Evolutionary conservation across 495 filamentous ascomycete genomes (phyloP).

Genomic region (Poronia punctata): DNA sequence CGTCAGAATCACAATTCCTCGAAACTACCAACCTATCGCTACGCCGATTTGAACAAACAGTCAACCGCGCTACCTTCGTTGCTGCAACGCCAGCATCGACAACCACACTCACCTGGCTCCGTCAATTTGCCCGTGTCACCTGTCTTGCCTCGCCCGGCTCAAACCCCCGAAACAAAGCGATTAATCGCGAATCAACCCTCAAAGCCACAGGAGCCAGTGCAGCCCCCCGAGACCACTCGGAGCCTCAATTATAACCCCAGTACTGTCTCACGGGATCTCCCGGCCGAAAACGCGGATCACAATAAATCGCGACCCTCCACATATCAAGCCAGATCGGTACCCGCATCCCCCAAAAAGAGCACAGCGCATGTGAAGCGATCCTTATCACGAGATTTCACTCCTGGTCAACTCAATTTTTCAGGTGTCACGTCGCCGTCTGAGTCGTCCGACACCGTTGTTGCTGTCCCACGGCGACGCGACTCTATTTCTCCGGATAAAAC

Average conservation of each 20-base stretch:
- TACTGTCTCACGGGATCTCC: slow-evolving; percentile 20
- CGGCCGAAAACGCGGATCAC: slow-evolving; percentile 17
- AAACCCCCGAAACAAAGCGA: slow-evolving; percentile 25
- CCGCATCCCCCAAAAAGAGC: slow-evolving; percentile 19
- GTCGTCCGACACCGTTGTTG: slow-evolving; percentile 16
- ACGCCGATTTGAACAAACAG: slow-evolving; percentile 41
- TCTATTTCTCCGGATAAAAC: slow-evolving; percentile 12
- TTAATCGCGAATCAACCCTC: slow-evolving; percentile 24
- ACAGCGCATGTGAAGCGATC: slow-evolving; percentile 30
- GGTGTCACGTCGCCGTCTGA: slow-evolving; percentile 17
- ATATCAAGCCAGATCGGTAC: slow-evolving; percentile 19
- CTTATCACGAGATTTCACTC: slow-evolving; percentile 30
- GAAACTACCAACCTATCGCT: slow-evolving; percentile 43
- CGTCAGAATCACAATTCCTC: slow-evolving; percentile 44
- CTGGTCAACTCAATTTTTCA: slow-evolving; percentile 13
- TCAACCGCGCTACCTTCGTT: slow-evolving; percentile 25
- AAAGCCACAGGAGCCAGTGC: neutral
- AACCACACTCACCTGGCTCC: slow-evolving; percentile 32
- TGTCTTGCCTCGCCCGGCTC: slow-evolving; percentile 27
- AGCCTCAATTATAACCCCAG: slow-evolving; percentile 6
- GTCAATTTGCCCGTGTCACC: too few species aligned
- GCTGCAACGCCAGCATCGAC: slow-evolving; percentile 26
- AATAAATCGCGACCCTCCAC: slow-evolving; percentile 33
- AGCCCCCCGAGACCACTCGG: slow-evolving; percentile 16
- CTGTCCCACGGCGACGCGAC: slow-evolving; percentile 16